These are phyloP conservation scores for Daldinia vernicosa DNA, from an alignment of 495 filamentous ascomycete species.

Conservation along the genomic window DNA sequence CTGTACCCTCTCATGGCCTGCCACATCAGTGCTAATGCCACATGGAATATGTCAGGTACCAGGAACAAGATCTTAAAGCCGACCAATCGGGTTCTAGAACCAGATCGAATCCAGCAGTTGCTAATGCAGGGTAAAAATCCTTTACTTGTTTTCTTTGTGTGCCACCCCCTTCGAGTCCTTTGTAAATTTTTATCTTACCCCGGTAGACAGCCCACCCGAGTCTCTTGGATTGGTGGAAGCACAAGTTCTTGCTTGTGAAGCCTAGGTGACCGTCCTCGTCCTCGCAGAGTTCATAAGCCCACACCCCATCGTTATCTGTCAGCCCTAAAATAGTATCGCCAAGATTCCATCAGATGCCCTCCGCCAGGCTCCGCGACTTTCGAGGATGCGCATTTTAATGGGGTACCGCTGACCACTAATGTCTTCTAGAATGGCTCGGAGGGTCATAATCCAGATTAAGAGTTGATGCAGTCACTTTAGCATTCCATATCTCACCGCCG, in stretches of 20 bases:
- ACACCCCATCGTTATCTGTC: slow-evolving; percentile 35
- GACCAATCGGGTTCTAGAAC: slow-evolving; percentile 41
- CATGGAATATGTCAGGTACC: slow-evolving; percentile 51
- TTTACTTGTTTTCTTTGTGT: slow-evolving; percentile 31
- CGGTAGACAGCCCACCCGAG: slow-evolving; percentile 10
- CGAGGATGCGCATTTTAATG: slow-evolving; percentile 21
- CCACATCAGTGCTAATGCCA: slow-evolving; percentile 42
- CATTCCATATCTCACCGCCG: slow-evolving; percentile 12
- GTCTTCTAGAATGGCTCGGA: slow-evolving; percentile 29
- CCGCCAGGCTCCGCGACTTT: slow-evolving; percentile 25
- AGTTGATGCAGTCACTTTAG: slow-evolving; percentile 11
- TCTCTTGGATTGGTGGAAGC: slow-evolving; percentile 26
- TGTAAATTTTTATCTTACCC: slow-evolving; percentile 28
- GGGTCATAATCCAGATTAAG: slow-evolving; percentile 20
- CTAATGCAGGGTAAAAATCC: slow-evolving; percentile 33
- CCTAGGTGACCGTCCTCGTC: background rate
- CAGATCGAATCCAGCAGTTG: slow-evolving; percentile 22
- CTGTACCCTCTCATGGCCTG: slow-evolving; percentile 44
- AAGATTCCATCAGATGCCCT: slow-evolving; percentile 15
- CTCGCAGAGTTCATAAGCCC: slow-evolving; percentile 7
- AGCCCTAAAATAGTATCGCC: slow-evolving; percentile 34
- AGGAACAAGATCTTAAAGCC: slow-evolving; percentile 40
- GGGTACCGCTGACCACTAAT: slow-evolving; percentile 13
- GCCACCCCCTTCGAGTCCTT: slow-evolving; percentile 36
- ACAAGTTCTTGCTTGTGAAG: slow-evolving; percentile 5